phyloP scores from a whole-genome alignment of 2,329 filamentous ascomycete species.

The Xylariaceae sp. region DNA sequence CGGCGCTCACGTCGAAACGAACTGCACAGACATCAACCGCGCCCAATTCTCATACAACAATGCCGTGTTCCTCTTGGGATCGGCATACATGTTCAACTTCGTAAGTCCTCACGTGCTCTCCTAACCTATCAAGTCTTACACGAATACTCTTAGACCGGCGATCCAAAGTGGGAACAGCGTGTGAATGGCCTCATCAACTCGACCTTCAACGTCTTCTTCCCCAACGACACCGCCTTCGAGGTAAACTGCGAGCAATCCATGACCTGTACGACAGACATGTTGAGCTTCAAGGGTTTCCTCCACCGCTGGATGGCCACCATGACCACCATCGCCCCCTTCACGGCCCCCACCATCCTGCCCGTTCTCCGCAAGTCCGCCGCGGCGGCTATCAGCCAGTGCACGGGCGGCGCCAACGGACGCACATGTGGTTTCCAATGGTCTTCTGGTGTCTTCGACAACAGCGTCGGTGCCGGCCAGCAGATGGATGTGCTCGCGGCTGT shows the following conservation, averaged over 20 bases:
- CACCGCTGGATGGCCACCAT: constrained; percentile 46
- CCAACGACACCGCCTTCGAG: constrained; percentile 47
- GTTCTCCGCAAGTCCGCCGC: constrained; percentile 37
- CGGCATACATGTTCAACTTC: constrained; percentile 42
- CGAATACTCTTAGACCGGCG: constrained; percentile 31
- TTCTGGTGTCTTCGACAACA: constrained; percentile 44
- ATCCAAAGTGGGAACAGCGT: constrained; percentile 42
- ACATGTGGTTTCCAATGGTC: constrained; percentile 49
- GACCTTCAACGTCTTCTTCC: constrained; percentile 46
- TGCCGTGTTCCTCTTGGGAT: constrained; percentile 44
- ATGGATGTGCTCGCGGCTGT: constrained; percentile 55
- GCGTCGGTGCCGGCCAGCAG: constrained; percentile 53
- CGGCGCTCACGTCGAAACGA: constrained; percentile 41
- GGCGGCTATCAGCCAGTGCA: constrained; percentile 37
- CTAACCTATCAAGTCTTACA: constrained; percentile 2
- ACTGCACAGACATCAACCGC: constrained; percentile 45
- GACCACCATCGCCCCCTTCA: constrained; percentile 39
- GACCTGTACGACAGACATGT: constrained; percentile 53
- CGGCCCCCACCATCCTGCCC: constrained; percentile 32
- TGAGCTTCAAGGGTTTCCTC: constrained; percentile 56
- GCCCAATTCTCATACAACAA: constrained; percentile 52
- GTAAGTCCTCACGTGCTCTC: constrained; percentile 19
- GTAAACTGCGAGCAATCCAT: constrained; percentile 45
- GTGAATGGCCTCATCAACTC: constrained; percentile 43
- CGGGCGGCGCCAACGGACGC: constrained; percentile 33